Base-by-base conservation (phyloP, 352 stramenopile genomes). In the Globisporangium iwayamae region DNA sequence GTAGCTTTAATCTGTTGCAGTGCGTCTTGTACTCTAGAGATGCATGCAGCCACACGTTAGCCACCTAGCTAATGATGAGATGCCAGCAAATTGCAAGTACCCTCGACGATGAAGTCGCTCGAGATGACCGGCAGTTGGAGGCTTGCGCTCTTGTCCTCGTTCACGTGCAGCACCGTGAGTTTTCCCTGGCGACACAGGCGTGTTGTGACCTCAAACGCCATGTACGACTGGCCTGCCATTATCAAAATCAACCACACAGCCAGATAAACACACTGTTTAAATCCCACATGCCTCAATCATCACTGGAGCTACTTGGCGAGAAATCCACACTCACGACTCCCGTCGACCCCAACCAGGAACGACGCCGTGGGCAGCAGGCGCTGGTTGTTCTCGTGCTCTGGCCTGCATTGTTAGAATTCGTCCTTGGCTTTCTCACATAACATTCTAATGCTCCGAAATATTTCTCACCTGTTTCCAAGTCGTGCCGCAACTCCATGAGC, bases 61-160 rank as follows among this genome's bases (percentile, higher is more conserved):
- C 32, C 32, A 4, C 32, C 4, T 36, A 5, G 30, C 8, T 4
- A n/a, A 20, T 34, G 25, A 43, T 43, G 2, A 57, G 30, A 11
- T 14, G 55, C 4, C 28, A 46, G 20, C 9, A 36, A n/a, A 16
- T 30, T 1, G 13, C 18, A 9, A 2, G 22, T 52, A 88, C 77
- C 80, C 68, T 85, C 60, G 43, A 73, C 52, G 45, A 90, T 84
- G 47, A 90, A 89, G 54, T 85, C 74, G 36, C 58, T 70, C 0
- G 81, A 87, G 56, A 90, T 80, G 48, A 81, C 63, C 8, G 81
- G 81, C 3, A 90, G 66, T 54, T 89, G 79, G 18, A 79, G 61
- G 30, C 76, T 91, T 9, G 62, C 54, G 25, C 70, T 60, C 18
- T 73, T 60, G 2, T 79, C 71, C 55, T 91, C 79, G 50, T 87